Evolutionary conservation across 305 asterid species (phyloP), one percentile per base, ranked within the genome.

Genomic region (Fraxinus albicans): DNA sequence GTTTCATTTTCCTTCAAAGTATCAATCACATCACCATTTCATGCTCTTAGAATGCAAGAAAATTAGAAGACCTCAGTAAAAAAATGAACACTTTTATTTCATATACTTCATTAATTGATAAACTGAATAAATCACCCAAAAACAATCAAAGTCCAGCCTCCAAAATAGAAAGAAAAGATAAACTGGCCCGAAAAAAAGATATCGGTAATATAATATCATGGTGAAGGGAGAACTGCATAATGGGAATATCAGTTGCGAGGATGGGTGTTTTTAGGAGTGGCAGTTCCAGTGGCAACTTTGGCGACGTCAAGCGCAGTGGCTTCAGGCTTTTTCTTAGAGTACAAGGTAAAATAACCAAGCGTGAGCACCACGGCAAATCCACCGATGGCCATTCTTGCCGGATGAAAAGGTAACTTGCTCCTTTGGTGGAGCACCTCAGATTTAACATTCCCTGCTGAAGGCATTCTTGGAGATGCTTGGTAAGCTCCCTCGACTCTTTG

Each of bases 261-360:
- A 77, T 73, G 95, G 34, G 95, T 88, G 80, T 89, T 87, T 19
- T 84, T 85, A 0, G 92, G 81, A 4, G 78, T 60, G 77, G 91
- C 92, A 47, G 93, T 87, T 77, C 91, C 93, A 2, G 90, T 84
- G 29, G 85, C 85, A 17, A 95, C 98, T 86, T 76, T 91, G 3
- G 97, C 99, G 0, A 94, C 98, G 44, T 95, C 99, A 33, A 89
- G 42, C 21, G 98, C 97, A 21, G 92, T 86, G 9, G 94, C 97
- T 81, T 94, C 98, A 0, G 96, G 90, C 81, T 93, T 94, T 88
- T 93, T 93, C 77, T 90, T 82, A 8, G 93, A 63, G 84, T 89
- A 95, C 81, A 94, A 77, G 1, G 98, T 91, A 35, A 94, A 73
- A 80, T 92, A 94, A 12, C 88, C 92, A 6, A 94, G 4, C 1